phyloP scores from a whole-genome alignment of 1,139 yeast genomes.

The Pneumocystis murina region DNA sequence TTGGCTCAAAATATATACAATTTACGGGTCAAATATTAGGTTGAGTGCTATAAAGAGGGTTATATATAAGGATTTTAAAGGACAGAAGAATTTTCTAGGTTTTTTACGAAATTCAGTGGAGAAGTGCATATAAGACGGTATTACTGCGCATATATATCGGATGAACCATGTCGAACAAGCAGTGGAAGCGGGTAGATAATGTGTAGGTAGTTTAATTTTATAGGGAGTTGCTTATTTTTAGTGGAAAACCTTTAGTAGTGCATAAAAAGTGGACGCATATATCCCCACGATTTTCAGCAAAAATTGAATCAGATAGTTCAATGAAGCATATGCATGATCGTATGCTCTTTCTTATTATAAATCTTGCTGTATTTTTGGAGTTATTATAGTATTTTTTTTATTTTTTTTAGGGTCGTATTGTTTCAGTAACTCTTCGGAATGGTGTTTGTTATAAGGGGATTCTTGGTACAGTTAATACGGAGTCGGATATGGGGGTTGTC shows the following conservation, averaged over 20 bases:
- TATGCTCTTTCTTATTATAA: conserved; percentile 35
- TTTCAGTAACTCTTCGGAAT: background rate
- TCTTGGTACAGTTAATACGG: background rate
- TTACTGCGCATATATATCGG: background rate
- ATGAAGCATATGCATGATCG: conserved; percentile 32
- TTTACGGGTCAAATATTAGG: too few species aligned
- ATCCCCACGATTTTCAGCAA: conserved; percentile 8
- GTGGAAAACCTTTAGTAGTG: background rate
- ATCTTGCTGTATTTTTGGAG: conserved; percentile 30
- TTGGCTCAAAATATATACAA: too few species aligned
- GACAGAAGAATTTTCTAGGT: background rate
- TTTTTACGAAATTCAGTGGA: too few species aligned
- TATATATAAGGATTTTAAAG: background rate
- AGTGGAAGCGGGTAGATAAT: background rate
- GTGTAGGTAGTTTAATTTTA: background rate
- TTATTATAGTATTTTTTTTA: background rate
- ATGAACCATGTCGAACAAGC: background rate
- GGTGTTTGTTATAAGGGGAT: background rate
- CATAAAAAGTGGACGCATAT: background rate
- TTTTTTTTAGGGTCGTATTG: background rate
- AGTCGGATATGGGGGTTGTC: background rate
- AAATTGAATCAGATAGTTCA: conserved; percentile 10
- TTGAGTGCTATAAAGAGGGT: too few species aligned
- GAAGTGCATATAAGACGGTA: background rate
- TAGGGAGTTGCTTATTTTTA: background rate